These are phyloP conservation scores for Arxiozyma telluris DNA, from an alignment of 1,139 yeast genomes.

Conservation along the genomic window DNA sequence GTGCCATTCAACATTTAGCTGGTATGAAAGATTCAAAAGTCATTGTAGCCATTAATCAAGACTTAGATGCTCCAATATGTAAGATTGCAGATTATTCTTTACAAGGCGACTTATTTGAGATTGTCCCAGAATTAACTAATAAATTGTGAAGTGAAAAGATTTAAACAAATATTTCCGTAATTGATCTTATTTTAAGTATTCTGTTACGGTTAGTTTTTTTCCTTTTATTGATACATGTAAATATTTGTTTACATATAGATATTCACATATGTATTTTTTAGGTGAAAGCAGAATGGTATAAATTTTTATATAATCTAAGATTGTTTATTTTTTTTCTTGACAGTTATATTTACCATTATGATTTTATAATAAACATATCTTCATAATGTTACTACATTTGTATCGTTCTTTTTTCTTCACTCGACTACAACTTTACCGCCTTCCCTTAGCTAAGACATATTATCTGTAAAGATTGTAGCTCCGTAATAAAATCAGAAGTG, in stretches of 20 bases:
- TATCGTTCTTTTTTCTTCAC: too few relatives aligned
- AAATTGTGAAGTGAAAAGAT: constrained; percentile 32
- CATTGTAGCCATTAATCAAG: constrained; percentile 91
- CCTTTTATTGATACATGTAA: background rate
- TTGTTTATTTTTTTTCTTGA: too few relatives aligned
- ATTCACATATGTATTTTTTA: background rate
- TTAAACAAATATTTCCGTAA: too few relatives aligned
- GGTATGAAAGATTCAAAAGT: constrained; percentile 96
- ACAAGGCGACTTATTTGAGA: constrained; percentile 79
- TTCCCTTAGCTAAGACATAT: background rate
- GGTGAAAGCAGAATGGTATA: background rate
- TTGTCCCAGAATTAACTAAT: constrained; percentile 77
- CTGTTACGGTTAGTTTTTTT: too few relatives aligned
- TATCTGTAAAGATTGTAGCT: background rate
- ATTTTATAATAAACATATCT: background rate
- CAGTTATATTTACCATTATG: too few relatives aligned
- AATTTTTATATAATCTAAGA: too few relatives aligned
- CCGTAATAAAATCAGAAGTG: too few relatives aligned
- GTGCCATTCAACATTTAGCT: constrained; percentile 96
- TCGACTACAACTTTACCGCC: background rate
- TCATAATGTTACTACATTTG: background rate
- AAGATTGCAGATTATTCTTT: constrained; percentile 84
- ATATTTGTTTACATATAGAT: too few relatives aligned
- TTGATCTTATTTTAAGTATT: too few relatives aligned
- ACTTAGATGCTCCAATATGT: constrained; percentile 82